Evolutionary conservation across 2,329 filamentous ascomycete species (phyloP).

Genomic region (Ploettnerulaceae sp.): DNA sequence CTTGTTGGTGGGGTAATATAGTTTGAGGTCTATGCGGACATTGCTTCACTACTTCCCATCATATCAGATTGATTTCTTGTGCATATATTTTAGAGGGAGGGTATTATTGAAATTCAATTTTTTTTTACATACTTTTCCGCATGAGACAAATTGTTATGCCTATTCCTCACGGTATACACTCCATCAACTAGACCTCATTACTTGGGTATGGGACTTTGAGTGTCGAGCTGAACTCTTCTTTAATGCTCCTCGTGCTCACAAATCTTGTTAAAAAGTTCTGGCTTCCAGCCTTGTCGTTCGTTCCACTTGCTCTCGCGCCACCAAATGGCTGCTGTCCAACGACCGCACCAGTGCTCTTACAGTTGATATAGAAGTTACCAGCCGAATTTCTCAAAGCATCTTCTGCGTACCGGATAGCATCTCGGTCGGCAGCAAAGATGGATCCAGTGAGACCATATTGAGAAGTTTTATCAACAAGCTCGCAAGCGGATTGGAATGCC

Average conservation of each 20-base stretch:
- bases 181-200: constrained; percentile 47
- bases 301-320: constrained; percentile 62
- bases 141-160: neutral
- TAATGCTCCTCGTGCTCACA: constrained; percentile 62
- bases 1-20: constrained; percentile 1
- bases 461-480: constrained; percentile 63
- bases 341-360: constrained; percentile 71
- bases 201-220: constrained; percentile 64
- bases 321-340: constrained; percentile 71
- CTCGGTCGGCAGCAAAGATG: constrained; percentile 67
- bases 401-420: constrained; percentile 62
- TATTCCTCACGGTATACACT: neutral
- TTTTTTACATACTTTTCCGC: too few relatives aligned
- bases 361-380: constrained; percentile 84
- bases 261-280: constrained; percentile 59
- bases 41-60: too few relatives aligned
- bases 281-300: constrained; percentile 70
- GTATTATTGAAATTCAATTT: too few relatives aligned
- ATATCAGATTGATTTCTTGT: too few relatives aligned
- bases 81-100: too few relatives aligned
- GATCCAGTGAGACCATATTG: constrained; percentile 76
- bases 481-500: constrained; percentile 55
- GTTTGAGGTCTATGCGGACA: neutral
- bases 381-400: constrained; percentile 67
- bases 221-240: constrained; percentile 69